Percentiles rank a stretch among this genome's conserved stretches.
Evolutionary conservation across 2,329 filamentous ascomycete genomes (phyloP).

Genomic region (Xylariaceae sp.): DNA sequence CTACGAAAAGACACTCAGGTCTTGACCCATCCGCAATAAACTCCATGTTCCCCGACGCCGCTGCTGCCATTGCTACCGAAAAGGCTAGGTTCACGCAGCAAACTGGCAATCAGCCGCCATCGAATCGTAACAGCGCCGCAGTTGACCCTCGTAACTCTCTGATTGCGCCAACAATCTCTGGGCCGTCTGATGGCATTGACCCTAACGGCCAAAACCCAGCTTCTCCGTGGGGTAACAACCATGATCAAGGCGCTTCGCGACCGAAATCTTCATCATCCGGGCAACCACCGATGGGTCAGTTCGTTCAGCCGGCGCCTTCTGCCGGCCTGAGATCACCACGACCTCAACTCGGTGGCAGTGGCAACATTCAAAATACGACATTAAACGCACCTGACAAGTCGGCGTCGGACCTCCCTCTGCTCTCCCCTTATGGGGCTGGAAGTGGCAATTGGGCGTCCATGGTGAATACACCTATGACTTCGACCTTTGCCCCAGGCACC

Average conservation of each 20-base stretch:
- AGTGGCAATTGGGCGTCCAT: conserved; percentile 98
- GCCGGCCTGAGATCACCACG: conserved; percentile 78
- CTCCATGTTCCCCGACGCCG: conserved; percentile 98
- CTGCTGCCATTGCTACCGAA: conserved; percentile 96
- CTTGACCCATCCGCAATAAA: conserved; percentile 92
- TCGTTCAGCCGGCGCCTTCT: conserved; percentile 76
- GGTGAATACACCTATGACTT: conserved; percentile 94
- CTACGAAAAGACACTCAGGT: conserved; percentile 88
- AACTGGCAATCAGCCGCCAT: conserved; percentile 83
- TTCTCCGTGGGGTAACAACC: conserved; percentile 73
- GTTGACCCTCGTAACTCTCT: conserved; percentile 76
- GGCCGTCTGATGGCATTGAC: conserved; percentile 60
- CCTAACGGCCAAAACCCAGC: conserved; percentile 64
- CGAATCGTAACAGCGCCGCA: conserved; percentile 86
- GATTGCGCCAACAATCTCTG: conserved; percentile 71
- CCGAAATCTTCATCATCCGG: conserved; percentile 78
- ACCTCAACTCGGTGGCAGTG: conserved; percentile 61
- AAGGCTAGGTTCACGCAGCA: conserved; percentile 97
- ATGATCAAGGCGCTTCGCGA: conserved; percentile 52
- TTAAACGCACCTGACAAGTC: conserved; percentile 70
- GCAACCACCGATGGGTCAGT: conserved; percentile 89
- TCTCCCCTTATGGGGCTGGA: conserved; percentile 78
- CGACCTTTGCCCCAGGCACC: conserved; percentile 73
- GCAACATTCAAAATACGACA: conserved; percentile 79
- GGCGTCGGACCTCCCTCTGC: conserved; percentile 69